phyloP scores from a whole-genome alignment of 2,329 filamentous ascomycete genomes.

The Akanthomyces dipterigenus region DNA sequence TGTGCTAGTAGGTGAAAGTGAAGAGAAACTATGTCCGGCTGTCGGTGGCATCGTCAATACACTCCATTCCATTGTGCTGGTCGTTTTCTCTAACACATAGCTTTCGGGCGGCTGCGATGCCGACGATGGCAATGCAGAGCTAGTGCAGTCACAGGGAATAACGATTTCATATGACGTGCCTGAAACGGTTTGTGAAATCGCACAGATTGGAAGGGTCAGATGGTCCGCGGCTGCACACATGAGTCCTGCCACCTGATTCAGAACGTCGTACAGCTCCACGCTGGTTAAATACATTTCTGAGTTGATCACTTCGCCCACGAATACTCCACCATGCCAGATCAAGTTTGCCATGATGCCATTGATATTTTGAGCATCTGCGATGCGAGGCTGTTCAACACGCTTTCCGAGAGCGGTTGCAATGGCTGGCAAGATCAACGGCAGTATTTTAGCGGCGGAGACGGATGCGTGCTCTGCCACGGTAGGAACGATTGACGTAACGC shows the following conservation, averaged over 20 bases:
- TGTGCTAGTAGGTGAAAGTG: background rate
- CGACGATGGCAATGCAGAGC: background rate
- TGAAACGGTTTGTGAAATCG: background rate
- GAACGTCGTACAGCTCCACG: slow-evolving; percentile 14
- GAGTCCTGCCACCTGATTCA: slow-evolving; percentile 18
- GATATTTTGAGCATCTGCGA: slow-evolving; percentile 6
- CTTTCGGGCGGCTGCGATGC: background rate
- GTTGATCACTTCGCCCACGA: slow-evolving; percentile 18
- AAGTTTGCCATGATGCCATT: slow-evolving; percentile 14
- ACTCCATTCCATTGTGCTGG: background rate
- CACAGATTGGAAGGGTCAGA: slow-evolving; percentile 16
- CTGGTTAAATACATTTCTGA: slow-evolving; percentile 3
- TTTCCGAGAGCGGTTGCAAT: slow-evolving; percentile 16
- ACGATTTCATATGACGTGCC: background rate
- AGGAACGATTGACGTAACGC: slow-evolving; percentile 15
- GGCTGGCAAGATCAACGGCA: slow-evolving; percentile 20
- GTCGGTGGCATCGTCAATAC: background rate
- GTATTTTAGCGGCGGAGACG: slow-evolving; percentile 6
- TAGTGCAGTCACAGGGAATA: background rate
- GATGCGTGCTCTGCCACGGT: slow-evolving; percentile 15
- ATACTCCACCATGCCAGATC: slow-evolving; percentile 14
- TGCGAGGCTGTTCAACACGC: background rate
- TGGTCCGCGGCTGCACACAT: slow-evolving; percentile 16
- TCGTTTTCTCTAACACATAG: background rate
- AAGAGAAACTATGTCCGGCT: background rate